Evolutionary conservation across 148 eudicot species (phyloP).

Genomic region (Silene latifolia): DNA sequence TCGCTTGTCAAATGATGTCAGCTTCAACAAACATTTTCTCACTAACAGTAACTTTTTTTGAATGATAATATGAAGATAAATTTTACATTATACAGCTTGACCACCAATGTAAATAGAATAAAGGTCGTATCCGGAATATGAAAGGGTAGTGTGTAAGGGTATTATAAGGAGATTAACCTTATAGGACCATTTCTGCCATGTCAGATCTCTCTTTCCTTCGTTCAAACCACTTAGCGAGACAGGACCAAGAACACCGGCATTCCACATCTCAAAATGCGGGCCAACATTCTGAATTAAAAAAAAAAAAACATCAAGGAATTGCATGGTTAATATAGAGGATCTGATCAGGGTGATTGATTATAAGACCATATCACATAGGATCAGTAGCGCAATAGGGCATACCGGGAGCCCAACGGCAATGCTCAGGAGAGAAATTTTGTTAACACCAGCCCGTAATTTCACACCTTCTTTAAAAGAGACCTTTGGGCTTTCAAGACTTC

Average conservation of each 20-base stretch:
- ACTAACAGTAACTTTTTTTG: no score
- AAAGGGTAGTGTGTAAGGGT: not conserved
- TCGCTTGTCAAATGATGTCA: no score
- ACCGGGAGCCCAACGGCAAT: slow-evolving; percentile 98
- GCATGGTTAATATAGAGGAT: not conserved
- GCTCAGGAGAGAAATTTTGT: slow-evolving; percentile 83
- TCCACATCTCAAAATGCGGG: slow-evolving; percentile 68
- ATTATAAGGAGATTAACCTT: slow-evolving; percentile 44
- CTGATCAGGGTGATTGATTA: slow-evolving; percentile 1
- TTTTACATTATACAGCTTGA: no score
- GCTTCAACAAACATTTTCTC: not conserved
- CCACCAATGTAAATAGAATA: no score
- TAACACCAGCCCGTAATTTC: slow-evolving; percentile 74
- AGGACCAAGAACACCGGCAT: slow-evolving; percentile 85
- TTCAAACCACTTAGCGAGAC: slow-evolving; percentile 65
- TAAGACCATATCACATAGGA: not conserved
- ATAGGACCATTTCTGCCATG: slow-evolving; percentile 93
- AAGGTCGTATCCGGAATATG: no score
- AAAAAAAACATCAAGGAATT: slow-evolving; percentile 7
- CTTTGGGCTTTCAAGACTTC: slow-evolving; percentile 78
- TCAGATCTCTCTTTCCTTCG: slow-evolving; percentile 68
- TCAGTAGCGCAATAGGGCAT: slow-evolving; percentile 21
- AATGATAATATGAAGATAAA: no score
- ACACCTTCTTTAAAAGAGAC: slow-evolving; percentile 64
- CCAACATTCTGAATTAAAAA: slow-evolving; percentile 57